Base-by-base conservation (phyloP, 2,329 filamentous ascomycete species). In the Simplicillium aogashimaense region DNA sequence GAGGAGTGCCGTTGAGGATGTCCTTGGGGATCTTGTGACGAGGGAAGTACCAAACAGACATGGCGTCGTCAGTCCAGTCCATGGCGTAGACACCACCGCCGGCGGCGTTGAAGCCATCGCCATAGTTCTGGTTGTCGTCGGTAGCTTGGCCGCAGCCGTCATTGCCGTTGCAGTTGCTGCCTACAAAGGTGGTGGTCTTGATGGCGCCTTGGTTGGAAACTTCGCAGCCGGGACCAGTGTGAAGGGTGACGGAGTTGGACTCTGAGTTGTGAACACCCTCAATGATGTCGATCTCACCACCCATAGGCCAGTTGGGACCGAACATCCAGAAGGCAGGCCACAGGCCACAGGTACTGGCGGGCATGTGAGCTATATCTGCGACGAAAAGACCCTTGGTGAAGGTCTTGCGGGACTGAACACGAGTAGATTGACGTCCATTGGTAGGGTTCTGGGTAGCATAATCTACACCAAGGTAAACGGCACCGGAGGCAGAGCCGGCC, bases 1-100 rank as follows among this genome's bases (percentile, higher is more conserved):
- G 64, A 0, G 87, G 86, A 5, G 51, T 65, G 16, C 70, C 74
- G 14, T 66, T 58, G 3, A 61, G 53, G 44, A 86, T 76, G 56
- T 89, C 80, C 3, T 59, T 51, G 1, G 85, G 86, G 43, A 89
- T 75, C 12, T 57, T 56, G 46, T 58, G 59, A 44, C 85, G 81
- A 1, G 80, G 69, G 63, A 94, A 95, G 71, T 86, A 90, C 76
- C 80, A 95, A 47, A 94, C 70, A 32, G 72, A 72, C 58, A 97
- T 92, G 46, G 69, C 69, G 1, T 72, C 56, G 25, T 72, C 70
- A 2, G 82, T 86, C 85, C 88, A 94, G 59, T 88, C 79, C 41
- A 81, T 76, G 29, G 78, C 83, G 52, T 83, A 88, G 35, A 88
- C 69, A 31, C 83, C 85, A 17, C 84, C 84, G 9, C 73, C 71